Conservation (phyloP, 148 eudicot genomes). For the Pouteria glomerata region DNA sequence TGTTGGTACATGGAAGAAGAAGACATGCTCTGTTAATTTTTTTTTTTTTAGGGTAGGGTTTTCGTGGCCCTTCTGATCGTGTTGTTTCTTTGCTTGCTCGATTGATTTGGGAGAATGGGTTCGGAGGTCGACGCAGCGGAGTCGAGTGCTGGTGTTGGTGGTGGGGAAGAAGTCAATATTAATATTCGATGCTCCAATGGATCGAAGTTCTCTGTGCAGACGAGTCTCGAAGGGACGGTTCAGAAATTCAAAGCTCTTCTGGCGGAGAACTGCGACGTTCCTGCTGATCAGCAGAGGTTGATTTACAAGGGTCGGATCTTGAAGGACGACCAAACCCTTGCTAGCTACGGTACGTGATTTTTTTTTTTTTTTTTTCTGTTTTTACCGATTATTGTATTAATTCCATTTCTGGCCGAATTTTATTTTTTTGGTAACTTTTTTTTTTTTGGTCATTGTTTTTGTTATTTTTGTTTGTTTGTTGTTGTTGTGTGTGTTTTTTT, state of each 20-base stretch:
- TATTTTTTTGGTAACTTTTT: background rate
- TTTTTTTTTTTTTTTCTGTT: background rate
- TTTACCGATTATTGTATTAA: background rate
- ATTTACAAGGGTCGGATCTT: constrained; percentile 92
- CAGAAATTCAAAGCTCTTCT: constrained; percentile 48
- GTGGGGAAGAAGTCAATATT: constrained; percentile 36
- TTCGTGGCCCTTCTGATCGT: constrained; percentile 18
- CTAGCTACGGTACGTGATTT: constrained; percentile 55
- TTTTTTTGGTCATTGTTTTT: constrained; percentile 4
- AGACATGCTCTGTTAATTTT: too few relatives aligned
- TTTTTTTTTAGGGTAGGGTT: constrained; percentile 30
- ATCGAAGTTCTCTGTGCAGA: constrained; percentile 59
- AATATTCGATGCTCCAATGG: constrained; percentile 81
- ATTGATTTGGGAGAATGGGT: constrained; percentile 34
- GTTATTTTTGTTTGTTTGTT: background rate
- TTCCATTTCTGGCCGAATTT: background rate
- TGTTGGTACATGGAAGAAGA: background rate
- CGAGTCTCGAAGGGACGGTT: constrained; percentile 54
- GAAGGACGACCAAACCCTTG: constrained; percentile 85
- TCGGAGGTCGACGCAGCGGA: constrained; percentile 47
- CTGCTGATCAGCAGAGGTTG: constrained; percentile 84
- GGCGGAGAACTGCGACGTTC: constrained; percentile 65
- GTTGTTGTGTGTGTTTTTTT: too few relatives aligned
- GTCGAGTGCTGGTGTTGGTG: constrained; percentile 15
- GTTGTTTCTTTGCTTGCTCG: constrained; percentile 8